Percentiles rank a stretch among this genome's conserved stretches.
Conservation (phyloP, 495 filamentous ascomycete genomes). For the Talaromyces trachyspermus region DNA sequence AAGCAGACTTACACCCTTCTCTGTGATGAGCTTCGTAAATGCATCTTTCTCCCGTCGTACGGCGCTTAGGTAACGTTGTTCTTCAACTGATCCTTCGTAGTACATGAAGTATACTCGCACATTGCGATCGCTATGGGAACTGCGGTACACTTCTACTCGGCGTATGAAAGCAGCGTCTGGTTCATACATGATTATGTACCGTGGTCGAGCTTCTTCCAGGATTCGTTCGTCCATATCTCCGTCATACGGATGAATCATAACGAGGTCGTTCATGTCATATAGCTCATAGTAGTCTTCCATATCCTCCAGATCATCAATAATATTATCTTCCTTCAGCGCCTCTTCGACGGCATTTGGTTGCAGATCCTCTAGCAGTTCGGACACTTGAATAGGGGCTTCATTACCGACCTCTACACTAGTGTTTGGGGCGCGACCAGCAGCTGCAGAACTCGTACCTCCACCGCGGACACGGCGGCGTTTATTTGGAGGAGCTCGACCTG, state of each 20-base stretch:
- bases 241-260: slow-evolving; percentile 87
- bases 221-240: slow-evolving; percentile 95
- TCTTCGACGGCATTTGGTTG: slow-evolving; percentile 59
- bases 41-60: slow-evolving; percentile 91
- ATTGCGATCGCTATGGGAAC: slow-evolving; percentile 81
- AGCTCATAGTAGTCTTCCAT: slow-evolving; percentile 87
- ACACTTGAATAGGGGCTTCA: slow-evolving; percentile 70
- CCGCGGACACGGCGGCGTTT: slow-evolving; percentile 88
- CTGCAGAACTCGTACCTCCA: slow-evolving; percentile 53
- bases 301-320: slow-evolving; percentile 78
- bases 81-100: slow-evolving; percentile 90
- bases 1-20: slow-evolving; percentile 56
- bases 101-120: slow-evolving; percentile 94
- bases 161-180: slow-evolving; percentile 94
- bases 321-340: slow-evolving; percentile 63
- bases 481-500: slow-evolving; percentile 66
- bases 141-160: slow-evolving; percentile 90
- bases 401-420: slow-evolving; percentile 70
- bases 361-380: slow-evolving; percentile 57
- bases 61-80: slow-evolving; percentile 85
- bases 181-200: slow-evolving; percentile 98
- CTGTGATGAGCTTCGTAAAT: slow-evolving; percentile 87
- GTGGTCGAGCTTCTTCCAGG: slow-evolving; percentile 84
- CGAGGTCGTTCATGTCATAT: slow-evolving; percentile 83
- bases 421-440: slow-evolving; percentile 49